These are phyloP conservation scores for Podila epigama DNA, from an alignment of 192 early-diverging fungal genomes.

Conservation along the genomic window DNA sequence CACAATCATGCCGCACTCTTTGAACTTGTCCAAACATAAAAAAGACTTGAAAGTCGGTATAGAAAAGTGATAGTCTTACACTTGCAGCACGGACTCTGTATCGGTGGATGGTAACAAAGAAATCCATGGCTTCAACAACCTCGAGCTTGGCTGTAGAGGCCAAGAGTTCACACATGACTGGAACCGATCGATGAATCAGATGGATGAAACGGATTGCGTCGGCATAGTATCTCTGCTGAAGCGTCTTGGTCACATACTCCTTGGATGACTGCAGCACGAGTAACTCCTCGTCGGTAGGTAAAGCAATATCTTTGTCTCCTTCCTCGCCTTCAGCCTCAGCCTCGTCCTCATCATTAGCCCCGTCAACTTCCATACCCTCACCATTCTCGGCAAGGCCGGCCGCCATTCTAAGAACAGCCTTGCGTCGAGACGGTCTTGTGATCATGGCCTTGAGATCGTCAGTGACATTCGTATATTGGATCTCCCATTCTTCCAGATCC, in stretches of 20 bases:
- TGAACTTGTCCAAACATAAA: too few relatives aligned
- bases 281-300: conserved; percentile 43
- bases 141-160: conserved; percentile 91
- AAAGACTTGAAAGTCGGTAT: too few relatives aligned
- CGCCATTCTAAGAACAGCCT: conserved; percentile 6
- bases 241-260: conserved; percentile 31
- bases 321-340: conserved; percentile 27
- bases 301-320: conserved; percentile 28
- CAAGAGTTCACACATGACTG: conserved; percentile 83
- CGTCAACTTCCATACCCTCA: conserved; percentile 42
- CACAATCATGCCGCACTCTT: too few relatives aligned
- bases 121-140: conserved; percentile 96
- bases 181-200: conserved; percentile 79
- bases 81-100: conserved; percentile 85
- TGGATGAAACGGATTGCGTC: conserved; percentile 90
- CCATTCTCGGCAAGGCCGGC: conserved; percentile 36
- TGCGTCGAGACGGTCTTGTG: conserved; percentile 26
- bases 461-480: conserved; percentile 67
- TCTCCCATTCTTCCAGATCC: conserved; percentile 73
- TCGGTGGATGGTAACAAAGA: conserved; percentile 85
- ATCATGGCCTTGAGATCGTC: conserved; percentile 71
- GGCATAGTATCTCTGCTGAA: conserved; percentile 77
- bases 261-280: conserved; percentile 22
- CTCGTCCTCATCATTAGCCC: conserved; percentile 27
- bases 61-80: too few relatives aligned